These are phyloP conservation scores for Xylariaceae sp. DNA, from an alignment of 2,329 filamentous ascomycete genomes.

Conservation along the genomic window DNA sequence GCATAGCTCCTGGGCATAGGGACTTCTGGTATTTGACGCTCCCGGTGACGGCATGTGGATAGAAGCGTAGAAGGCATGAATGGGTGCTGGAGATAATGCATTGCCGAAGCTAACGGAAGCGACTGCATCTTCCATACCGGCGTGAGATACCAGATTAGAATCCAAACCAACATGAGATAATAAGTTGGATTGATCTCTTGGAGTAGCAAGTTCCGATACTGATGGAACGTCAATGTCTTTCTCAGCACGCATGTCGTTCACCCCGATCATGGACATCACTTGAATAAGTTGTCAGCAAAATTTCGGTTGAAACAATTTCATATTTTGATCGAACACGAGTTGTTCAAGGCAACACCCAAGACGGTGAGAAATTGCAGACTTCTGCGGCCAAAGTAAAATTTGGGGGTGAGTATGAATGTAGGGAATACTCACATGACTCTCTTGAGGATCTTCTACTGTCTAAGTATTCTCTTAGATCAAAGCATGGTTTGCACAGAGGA, in stretches of 20 bases:
- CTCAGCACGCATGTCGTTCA: slow-evolving; percentile 25
- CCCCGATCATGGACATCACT: slow-evolving; percentile 40
- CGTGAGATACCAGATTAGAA: slow-evolving; percentile 31
- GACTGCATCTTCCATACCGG: slow-evolving; percentile 34
- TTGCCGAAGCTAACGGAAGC: slow-evolving; percentile 31
- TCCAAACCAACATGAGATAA: slow-evolving; percentile 33
- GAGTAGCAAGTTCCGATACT: slow-evolving; percentile 42
- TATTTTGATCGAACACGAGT: too few relatives aligned
- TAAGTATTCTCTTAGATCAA: slow-evolving; percentile 38
- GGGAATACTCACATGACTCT: slow-evolving; percentile 29
- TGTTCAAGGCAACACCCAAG: too few relatives aligned
- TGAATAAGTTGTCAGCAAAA: too few relatives aligned
- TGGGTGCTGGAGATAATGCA: slow-evolving; percentile 26
- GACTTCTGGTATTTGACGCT: slow-evolving; percentile 35
- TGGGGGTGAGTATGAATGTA: too few relatives aligned
- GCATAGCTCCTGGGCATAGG: slow-evolving; percentile 35
- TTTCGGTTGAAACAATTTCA: too few relatives aligned
- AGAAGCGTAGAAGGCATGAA: slow-evolving; percentile 24
- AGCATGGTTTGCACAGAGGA: slow-evolving; percentile 40
- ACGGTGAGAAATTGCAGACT: too few relatives aligned
- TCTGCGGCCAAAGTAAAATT: too few relatives aligned
- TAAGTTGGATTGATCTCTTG: slow-evolving; percentile 32
- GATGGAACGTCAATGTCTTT: slow-evolving; percentile 38
- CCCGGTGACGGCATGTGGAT: slow-evolving; percentile 29
- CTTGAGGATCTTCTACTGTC: slow-evolving; percentile 41